A percentile compares a stretch with the other conserved stretches of the same genome.
These are phyloP conservation scores for Cochlearia excelsa DNA, from an alignment of 345 rosid genomes.

Conservation along the genomic window DNA sequence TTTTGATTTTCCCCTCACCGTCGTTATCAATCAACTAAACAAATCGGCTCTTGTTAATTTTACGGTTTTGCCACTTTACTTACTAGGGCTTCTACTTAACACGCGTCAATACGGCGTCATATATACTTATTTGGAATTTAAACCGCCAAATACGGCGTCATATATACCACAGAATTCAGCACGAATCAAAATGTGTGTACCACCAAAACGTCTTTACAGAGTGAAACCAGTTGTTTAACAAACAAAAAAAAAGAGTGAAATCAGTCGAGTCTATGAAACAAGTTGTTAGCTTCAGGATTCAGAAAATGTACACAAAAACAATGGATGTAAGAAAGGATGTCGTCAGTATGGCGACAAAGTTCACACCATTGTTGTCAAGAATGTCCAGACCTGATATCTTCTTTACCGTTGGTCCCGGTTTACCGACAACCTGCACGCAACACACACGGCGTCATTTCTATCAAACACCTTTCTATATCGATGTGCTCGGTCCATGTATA, in stretches of 20 bases:
- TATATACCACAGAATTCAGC: no score
- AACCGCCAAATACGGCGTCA: no score
- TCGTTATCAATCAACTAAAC: slow-evolving; percentile 8
- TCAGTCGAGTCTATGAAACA: background rate
- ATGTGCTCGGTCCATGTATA: background rate
- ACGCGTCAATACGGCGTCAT: no score
- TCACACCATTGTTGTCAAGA: slow-evolving; percentile 92
- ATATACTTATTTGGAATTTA: no score
- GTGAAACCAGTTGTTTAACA: no score
- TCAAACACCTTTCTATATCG: background rate
- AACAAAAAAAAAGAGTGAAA: no score
- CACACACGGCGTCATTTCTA: background rate
- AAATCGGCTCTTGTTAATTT: slow-evolving; percentile 11
- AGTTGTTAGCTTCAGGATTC: slow-evolving; percentile 28
- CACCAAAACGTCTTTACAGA: no score
- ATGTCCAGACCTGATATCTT: slow-evolving; percentile 73
- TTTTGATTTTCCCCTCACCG: slow-evolving; percentile 27
- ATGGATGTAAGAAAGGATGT: slow-evolving; percentile 67
- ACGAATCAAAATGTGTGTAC: no score
- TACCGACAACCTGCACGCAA: slow-evolving; percentile 69
- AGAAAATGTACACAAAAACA: slow-evolving; percentile 60
- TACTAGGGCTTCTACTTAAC: slow-evolving; percentile 20
- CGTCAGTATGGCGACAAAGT: slow-evolving; percentile 65
- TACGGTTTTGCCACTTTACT: slow-evolving; percentile 24
- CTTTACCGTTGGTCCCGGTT: slow-evolving; percentile 90